These are phyloP conservation scores for Aspergillus texensis DNA, from an alignment of 2,329 filamentous ascomycete species.

Conservation along the genomic window DNA sequence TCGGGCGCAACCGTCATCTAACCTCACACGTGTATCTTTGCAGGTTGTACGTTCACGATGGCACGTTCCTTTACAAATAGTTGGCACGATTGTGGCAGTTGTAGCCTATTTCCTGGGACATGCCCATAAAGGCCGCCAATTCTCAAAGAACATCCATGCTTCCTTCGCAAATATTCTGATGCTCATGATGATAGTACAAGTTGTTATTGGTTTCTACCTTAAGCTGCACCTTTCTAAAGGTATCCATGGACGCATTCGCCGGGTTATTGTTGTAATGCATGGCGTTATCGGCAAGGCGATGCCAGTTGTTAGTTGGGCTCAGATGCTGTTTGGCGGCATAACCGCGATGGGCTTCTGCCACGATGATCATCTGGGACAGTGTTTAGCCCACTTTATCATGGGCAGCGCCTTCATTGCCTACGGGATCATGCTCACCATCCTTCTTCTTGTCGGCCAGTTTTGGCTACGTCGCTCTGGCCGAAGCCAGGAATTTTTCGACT, in stretches of 20 bases:
- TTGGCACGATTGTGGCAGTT: slow-evolving; percentile 74
- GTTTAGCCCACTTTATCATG: slow-evolving; percentile 98
- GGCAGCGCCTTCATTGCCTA: slow-evolving; percentile 95
- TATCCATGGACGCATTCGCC: slow-evolving; percentile 76
- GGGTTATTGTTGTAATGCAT: slow-evolving; percentile 71
- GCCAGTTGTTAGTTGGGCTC: slow-evolving; percentile 83
- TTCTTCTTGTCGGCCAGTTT: slow-evolving; percentile 83
- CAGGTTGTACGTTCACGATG: slow-evolving; percentile 87
- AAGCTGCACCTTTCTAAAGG: slow-evolving; percentile 87
- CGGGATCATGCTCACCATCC: slow-evolving; percentile 80
- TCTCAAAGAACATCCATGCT: slow-evolving; percentile 78
- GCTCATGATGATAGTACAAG: slow-evolving; percentile 74
- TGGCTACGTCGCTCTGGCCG: slow-evolving; percentile 82
- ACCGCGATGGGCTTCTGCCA: slow-evolving; percentile 90
- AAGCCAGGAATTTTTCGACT: slow-evolving; percentile 97
- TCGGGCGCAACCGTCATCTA: neutral
- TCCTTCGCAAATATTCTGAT: slow-evolving; percentile 80
- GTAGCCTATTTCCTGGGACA: slow-evolving; percentile 91
- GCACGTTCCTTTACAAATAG: slow-evolving; percentile 86
- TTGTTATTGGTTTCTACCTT: slow-evolving; percentile 81
- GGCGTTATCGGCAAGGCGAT: slow-evolving; percentile 83
- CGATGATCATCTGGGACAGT: slow-evolving; percentile 88
- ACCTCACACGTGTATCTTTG: slow-evolving; percentile 5
- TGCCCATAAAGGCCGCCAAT: slow-evolving; percentile 84
- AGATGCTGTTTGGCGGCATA: slow-evolving; percentile 96